These are phyloP conservation scores for Claviceps lovelessii DNA, from an alignment of 2,329 filamentous ascomycete genomes.

Conservation along the genomic window DNA sequence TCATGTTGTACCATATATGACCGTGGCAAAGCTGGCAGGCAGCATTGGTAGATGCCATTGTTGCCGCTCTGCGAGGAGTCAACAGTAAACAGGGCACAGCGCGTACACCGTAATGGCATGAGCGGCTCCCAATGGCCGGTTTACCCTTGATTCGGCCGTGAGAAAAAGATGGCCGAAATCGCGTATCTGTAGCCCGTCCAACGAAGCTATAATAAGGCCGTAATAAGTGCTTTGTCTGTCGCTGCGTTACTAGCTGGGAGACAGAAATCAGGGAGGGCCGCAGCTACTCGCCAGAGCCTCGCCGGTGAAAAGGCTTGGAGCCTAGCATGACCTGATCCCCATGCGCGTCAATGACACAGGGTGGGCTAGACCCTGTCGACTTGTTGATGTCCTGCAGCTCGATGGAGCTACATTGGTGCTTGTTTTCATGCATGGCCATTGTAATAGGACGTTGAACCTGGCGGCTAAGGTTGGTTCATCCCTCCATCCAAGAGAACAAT, in stretches of 20 bases:
- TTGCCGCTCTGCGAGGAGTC: neutral
- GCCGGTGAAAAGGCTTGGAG: neutral
- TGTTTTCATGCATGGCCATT: neutral
- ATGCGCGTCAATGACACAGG: constrained; percentile 9
- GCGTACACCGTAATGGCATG: too few species aligned
- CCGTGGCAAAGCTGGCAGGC: neutral
- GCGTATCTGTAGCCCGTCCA: neutral
- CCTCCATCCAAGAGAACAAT: neutral
- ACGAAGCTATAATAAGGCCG: neutral
- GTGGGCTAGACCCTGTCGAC: neutral
- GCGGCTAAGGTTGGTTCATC: neutral
- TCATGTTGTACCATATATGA: neutral
- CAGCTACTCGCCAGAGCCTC: neutral
- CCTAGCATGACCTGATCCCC: constrained; percentile 4
- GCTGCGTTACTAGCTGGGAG: neutral
- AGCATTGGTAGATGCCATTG: neutral
- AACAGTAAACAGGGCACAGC: too few species aligned
- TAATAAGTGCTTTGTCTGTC: neutral
- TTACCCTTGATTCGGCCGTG: neutral
- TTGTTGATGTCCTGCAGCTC: neutral
- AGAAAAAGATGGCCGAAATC: neutral
- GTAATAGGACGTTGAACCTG: neutral
- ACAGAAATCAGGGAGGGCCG: neutral
- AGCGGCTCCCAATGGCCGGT: neutral
- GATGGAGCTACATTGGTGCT: neutral